phyloP scores from a whole-genome alignment of 2,329 filamentous ascomycete genomes.

The Metarhizium robertsii region DNA sequence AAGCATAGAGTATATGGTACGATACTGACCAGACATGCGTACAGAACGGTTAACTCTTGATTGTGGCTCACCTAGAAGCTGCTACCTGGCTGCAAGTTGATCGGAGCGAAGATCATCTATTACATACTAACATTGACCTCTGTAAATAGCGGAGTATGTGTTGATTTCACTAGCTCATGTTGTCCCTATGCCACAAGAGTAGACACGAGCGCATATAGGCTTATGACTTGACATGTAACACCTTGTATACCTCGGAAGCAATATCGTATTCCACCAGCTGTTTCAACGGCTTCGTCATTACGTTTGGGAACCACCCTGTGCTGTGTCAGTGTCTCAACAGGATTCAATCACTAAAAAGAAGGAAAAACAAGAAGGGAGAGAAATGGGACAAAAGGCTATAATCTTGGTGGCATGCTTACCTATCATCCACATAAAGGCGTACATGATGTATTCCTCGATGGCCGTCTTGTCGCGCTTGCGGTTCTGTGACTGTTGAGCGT shows the following conservation, averaged over 20 bases:
- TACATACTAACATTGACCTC: no score
- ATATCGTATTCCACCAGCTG: constrained; percentile 10
- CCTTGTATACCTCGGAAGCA: constrained; percentile 8
- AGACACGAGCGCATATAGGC: not conserved
- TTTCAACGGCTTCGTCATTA: constrained; percentile 4
- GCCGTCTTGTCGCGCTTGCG: constrained; percentile 11
- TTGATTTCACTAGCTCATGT: no score
- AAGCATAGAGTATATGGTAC: no score
- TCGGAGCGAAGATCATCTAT: no score
- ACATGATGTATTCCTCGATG: constrained; percentile 12
- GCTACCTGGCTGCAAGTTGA: no score
- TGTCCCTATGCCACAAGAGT: not conserved
- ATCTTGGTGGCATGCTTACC: constrained; percentile 5
- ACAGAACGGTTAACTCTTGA: no score
- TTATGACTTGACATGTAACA: not conserved
- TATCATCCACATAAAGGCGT: constrained; percentile 9
- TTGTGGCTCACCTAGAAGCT: no score
- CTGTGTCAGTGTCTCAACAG: not conserved
- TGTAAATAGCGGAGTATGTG: no score
- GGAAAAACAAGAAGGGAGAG: not conserved
- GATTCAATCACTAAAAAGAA: not conserved
- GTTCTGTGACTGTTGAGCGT: constrained; percentile 8
- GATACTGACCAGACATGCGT: no score
- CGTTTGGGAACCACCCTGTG: constrained; percentile 10
- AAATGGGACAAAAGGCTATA: not conserved